A percentile compares a stretch with the other conserved stretches of the same genome.
phyloP scores from a whole-genome alignment of 495 filamentous ascomycete species.

The Podospora pseudoanserina region DNA sequence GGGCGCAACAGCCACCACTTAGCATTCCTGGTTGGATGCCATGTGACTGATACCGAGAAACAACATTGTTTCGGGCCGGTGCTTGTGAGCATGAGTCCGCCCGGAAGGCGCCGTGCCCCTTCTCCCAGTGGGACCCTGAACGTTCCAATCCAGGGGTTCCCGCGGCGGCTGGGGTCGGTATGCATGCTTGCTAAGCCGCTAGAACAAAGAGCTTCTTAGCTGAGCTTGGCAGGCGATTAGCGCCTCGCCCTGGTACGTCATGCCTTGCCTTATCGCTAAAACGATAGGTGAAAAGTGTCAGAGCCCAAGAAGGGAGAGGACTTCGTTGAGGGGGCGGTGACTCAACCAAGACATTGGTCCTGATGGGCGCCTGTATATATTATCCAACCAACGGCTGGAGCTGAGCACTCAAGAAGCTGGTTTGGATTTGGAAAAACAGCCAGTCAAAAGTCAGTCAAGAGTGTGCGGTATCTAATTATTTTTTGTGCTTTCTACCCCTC shows the following conservation, averaged over 20 bases:
- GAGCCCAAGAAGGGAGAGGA: not conserved
- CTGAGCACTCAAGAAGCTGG: not conserved
- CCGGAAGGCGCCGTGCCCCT: constrained; percentile 5
- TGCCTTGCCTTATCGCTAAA: not conserved
- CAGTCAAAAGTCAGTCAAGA: too few relatives aligned
- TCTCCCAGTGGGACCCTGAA: constrained; percentile 1
- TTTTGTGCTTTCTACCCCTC: not conserved
- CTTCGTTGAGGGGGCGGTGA: constrained; percentile 8
- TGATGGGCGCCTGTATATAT: not conserved
- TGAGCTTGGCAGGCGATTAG: constrained; percentile 19
- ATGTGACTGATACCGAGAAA: not conserved
- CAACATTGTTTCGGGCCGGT: constrained; percentile 2
- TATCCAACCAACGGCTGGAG: not conserved
- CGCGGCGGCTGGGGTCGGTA: constrained; percentile 25
- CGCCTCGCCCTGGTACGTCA: constrained; percentile 11
- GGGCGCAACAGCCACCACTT: not conserved
- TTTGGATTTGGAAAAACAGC: not conserved
- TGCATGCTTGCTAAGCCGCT: constrained; percentile 21
- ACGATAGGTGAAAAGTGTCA: not conserved
- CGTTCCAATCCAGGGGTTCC: constrained; percentile 16
- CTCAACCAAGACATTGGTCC: constrained; percentile 2
- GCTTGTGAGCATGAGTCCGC: not conserved
- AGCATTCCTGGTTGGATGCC: not conserved
- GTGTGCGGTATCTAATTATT: not conserved
- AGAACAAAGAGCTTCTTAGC: constrained; percentile 21